These are phyloP conservation scores for Leptoxyphium fumago DNA, from an alignment of 2,329 filamentous ascomycete species.

Conservation along the genomic window DNA sequence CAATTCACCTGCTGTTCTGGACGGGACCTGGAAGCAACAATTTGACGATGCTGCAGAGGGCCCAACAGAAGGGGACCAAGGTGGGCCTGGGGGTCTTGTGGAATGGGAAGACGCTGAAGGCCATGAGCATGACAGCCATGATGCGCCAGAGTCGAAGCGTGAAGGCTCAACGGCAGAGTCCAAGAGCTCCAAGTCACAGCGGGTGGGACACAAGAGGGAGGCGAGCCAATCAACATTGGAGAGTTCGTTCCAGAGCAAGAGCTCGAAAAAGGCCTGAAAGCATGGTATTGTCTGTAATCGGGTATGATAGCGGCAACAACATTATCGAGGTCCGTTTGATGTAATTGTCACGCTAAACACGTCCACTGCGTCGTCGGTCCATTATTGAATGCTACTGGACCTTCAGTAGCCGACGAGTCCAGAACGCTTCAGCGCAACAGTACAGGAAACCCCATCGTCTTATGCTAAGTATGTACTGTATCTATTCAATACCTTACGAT, in stretches of 20 bases:
- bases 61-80: constrained; percentile 26
- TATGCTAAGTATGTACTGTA: too few relatives aligned
- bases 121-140: constrained; percentile 1
- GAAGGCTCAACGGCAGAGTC: not conserved
- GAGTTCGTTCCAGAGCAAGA: constrained; percentile 17
- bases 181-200: constrained; percentile 4
- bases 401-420: too few relatives aligned
- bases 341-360: too few relatives aligned
- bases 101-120: constrained; percentile 3
- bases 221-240: constrained; percentile 20
- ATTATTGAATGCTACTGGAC: too few relatives aligned
- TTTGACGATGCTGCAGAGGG: constrained; percentile 34
- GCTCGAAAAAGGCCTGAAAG: constrained; percentile 6
- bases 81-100: constrained; percentile 24
- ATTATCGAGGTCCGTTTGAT: too few relatives aligned
- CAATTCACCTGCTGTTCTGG: constrained; percentile 43
- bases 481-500: too few relatives aligned
- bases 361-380: too few relatives aligned
- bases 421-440: too few relatives aligned
- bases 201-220: constrained; percentile 18
- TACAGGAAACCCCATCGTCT: too few relatives aligned
- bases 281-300: too few relatives aligned
- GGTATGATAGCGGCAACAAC: too few relatives aligned
- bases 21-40: constrained; percentile 42
- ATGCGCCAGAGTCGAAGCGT: constrained; percentile 3